These are phyloP conservation scores for Ustilago cynodontis DNA, from an alignment of 1,284 basidiomycete species.

Conservation along the genomic window DNA sequence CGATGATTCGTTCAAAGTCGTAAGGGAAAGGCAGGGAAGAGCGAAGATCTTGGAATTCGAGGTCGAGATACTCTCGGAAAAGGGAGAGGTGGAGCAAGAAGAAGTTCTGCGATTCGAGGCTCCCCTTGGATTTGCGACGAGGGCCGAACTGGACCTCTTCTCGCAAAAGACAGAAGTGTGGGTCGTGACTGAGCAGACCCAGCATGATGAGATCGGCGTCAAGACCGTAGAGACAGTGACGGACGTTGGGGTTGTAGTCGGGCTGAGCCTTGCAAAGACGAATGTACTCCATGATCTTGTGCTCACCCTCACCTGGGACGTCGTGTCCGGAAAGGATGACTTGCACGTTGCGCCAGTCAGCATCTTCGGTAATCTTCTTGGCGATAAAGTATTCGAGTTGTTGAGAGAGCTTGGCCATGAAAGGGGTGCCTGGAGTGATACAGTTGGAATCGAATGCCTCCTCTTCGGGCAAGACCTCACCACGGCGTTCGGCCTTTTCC, in stretches of 20 bases:
- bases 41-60: conserved; percentile 80
- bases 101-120: conserved; percentile 89
- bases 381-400: conserved; percentile 92
- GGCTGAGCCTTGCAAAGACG: conserved; percentile 92
- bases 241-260: conserved; percentile 90
- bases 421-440: conserved; percentile 96
- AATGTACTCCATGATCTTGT: conserved; percentile 99
- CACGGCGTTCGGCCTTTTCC: conserved; percentile 86
- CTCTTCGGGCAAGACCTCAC: conserved; percentile 90
- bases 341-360: conserved; percentile 84
- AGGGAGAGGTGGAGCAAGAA: conserved; percentile 94
- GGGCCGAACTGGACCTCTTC: conserved; percentile 99
- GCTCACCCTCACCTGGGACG: conserved; percentile 96
- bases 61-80: conserved; percentile 94
- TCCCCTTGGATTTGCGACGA: conserved; percentile 75
- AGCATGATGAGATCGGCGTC: conserved; percentile 99
- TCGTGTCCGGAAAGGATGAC: conserved; percentile 98
- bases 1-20: conserved; percentile 91
- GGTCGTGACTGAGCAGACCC: conserved; percentile 94
- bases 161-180: conserved; percentile 95
- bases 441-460: conserved; percentile 99
- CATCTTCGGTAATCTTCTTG: conserved; percentile 68
- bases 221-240: conserved; percentile 97
- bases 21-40: conserved; percentile 75
- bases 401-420: conserved; percentile 90